Base-by-base conservation (phyloP, 345 rosid genomes). In the Aquilaria sinensis region DNA sequence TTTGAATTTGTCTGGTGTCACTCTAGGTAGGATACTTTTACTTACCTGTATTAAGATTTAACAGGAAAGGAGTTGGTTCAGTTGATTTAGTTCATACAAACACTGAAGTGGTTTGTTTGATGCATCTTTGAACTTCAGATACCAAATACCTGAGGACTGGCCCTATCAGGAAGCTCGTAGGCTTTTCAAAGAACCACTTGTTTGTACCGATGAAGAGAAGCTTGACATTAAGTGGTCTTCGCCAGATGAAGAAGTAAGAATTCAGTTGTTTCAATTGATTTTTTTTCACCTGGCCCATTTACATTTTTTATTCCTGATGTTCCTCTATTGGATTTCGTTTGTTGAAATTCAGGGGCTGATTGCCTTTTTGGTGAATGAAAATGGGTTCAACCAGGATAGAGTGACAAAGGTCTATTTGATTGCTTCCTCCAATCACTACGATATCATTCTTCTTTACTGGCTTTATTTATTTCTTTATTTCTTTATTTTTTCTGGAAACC, bases 371-470 rank as follows among this genome's bases (percentile, higher is more conserved):
- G 93, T 94, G 71, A 85, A 78, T 77, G 97, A 88, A 79, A 90
- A 94, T 77, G 99, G 97, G 65, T 88, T 94, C 83, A 88, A 78
- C 67, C 70, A 76, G 43, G 96, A 88, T 58, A 81, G 99, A 74
- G 87, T 91, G 55, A 85, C 83, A 23, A 93, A 93, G 97, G 97
- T 90, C 23, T 23, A 23, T 23, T 32, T 64, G 66, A 31, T 47
- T 49, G 54, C 31, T 59, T 34, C 43, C 23, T 23, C 31, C 57
- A 32, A 33, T 8, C 57, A 48, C 41, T 56, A 43, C 65, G 1
- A 37, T 14, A 29, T n/a, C 23, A 14, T 16, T 31, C 33, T 57
- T 50, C 59, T 12, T 51, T 61, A 29, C 31, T 52, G 43, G 12
- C 30, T 54, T 56, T 10, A 45, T 11, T 34, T 47, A 46, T 58